phyloP scores from a whole-genome alignment of 805 yeast species.

The Barnettozyma wickerhamii region DNA sequence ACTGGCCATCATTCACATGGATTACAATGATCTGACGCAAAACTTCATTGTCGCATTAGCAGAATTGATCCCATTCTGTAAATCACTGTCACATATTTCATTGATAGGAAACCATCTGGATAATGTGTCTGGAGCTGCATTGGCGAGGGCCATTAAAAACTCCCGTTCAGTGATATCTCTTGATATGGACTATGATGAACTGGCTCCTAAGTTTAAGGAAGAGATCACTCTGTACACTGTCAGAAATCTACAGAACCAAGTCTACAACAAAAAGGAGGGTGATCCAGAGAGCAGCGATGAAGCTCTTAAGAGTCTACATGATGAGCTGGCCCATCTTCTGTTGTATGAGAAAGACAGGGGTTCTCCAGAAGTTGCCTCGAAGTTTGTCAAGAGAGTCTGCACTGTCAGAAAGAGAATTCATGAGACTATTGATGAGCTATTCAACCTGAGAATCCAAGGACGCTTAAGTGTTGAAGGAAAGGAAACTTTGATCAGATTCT shows the following conservation, averaged over 20 bases:
- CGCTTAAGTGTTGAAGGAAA: slow-evolving; percentile 67
- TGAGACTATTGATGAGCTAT: slow-evolving; percentile 51
- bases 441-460: slow-evolving; percentile 50
- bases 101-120: slow-evolving; percentile 64
- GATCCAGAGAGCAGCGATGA: slow-evolving; percentile 7
- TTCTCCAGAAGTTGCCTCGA: slow-evolving; percentile 26
- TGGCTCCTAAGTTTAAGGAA: slow-evolving; percentile 57
- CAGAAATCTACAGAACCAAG: slow-evolving; percentile 68
- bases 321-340: slow-evolving; percentile 36
- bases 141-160: slow-evolving; percentile 61
- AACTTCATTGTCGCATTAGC: slow-evolving; percentile 58
- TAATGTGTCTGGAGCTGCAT: slow-evolving; percentile 55
- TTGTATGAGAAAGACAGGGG: slow-evolving; percentile 32
- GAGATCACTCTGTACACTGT: slow-evolving; percentile 72
- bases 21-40: slow-evolving; percentile 56
- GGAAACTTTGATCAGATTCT: slow-evolving; percentile 68
- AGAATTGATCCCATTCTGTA: slow-evolving; percentile 68
- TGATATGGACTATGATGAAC: slow-evolving; percentile 56
- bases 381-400: slow-evolving; percentile 34
- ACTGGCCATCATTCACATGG: slow-evolving; percentile 65
- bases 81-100: slow-evolving; percentile 60
- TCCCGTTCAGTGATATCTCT: slow-evolving; percentile 60
- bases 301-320: slow-evolving; percentile 59
- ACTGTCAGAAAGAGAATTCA: slow-evolving; percentile 37
- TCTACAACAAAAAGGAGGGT: slow-evolving; percentile 25